Conservation (phyloP, 2,329 filamentous ascomycete genomes). For the Alternaria viburni region DNA sequence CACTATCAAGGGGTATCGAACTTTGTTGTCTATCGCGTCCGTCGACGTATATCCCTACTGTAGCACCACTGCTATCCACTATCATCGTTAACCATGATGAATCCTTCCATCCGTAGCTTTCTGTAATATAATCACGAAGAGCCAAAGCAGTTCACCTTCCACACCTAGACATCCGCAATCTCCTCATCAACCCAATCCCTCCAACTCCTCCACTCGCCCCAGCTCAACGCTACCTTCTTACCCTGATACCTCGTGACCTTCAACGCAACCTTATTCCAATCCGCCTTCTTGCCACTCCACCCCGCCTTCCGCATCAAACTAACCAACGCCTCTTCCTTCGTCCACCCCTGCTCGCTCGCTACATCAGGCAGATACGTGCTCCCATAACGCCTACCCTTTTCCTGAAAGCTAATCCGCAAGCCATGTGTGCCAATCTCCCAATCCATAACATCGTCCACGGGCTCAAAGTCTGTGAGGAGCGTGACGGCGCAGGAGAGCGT, state of each 20-base stretch:
- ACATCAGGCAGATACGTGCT: conserved; percentile 94
- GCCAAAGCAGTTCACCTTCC: background rate
- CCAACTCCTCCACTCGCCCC: conserved; percentile 80
- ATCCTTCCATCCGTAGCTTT: background rate
- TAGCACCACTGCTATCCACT: background rate
- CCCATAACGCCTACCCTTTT: conserved; percentile 75
- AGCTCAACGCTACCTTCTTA: conserved; percentile 73
- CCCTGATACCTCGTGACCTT: conserved; percentile 87
- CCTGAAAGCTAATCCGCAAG: conserved; percentile 82
- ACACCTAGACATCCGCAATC: conserved; percentile 15
- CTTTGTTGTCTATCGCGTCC: background rate
- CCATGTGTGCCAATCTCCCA: conserved; percentile 90
- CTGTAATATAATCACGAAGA: background rate
- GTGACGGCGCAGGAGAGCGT: conserved; percentile 65
- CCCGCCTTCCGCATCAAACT: conserved; percentile 95
- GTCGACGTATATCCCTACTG: background rate
- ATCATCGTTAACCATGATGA: background rate
- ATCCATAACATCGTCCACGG: conserved; percentile 74
- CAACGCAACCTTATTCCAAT: conserved; percentile 81
- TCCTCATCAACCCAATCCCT: conserved; percentile 69
- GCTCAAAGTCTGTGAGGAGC: conserved; percentile 84
- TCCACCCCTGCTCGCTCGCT: conserved; percentile 91
- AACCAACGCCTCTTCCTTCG: conserved; percentile 86
- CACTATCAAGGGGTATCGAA: background rate
- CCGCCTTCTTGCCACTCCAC: conserved; percentile 71